Evolutionary conservation across 148 eudicot genomes (phyloP), one percentile per base, ranked within the genome.

Genomic region (Chenopodium formosanum): DNA sequence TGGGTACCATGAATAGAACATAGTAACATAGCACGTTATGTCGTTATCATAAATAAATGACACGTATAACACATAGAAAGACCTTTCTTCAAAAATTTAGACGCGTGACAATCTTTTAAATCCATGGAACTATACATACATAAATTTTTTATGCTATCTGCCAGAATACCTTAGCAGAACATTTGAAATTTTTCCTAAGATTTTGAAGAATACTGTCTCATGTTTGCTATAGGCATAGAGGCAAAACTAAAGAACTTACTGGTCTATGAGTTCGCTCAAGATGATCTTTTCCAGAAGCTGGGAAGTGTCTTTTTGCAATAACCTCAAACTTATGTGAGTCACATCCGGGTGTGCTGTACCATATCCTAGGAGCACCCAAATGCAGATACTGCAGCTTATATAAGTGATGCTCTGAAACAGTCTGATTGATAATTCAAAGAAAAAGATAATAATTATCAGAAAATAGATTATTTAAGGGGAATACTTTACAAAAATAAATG

Each of bases 291-390:
- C 44, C 68, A 56, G 85, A 78, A 34, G 82, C 66, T 44, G 89
- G 89, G 62, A 86, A 83, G 74, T 82, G 88, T 87, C 89, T 89
- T 82, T 82, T 93, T 79, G 84, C 68, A 74, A 80, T 85, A 74
- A 87, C 87, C 89, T 86, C 90, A 81, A 92, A 89, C 76, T 87
- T 90, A 75, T 63, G 67, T 78, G 83, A 85, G 76, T 82, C 89
- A 78, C 75, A 79, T 77, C 88, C 89, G 52, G 98, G 89, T 75
- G 86, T 79, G 75, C 93, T 85, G 73, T 93, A 95, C 94, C 95
- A 95, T 64, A 95, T 85, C 88, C 85, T 93, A 48, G 97, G 91
- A 46, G 87, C 89, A 71, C 97, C 97, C 52, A 82, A 53, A 83
- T 91, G 92, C 82, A 88, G 48, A 85, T 91, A 95, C 73, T 70